Base-by-base conservation (phyloP, 148 eudicot species). In the Linanthus parryae region DNA sequence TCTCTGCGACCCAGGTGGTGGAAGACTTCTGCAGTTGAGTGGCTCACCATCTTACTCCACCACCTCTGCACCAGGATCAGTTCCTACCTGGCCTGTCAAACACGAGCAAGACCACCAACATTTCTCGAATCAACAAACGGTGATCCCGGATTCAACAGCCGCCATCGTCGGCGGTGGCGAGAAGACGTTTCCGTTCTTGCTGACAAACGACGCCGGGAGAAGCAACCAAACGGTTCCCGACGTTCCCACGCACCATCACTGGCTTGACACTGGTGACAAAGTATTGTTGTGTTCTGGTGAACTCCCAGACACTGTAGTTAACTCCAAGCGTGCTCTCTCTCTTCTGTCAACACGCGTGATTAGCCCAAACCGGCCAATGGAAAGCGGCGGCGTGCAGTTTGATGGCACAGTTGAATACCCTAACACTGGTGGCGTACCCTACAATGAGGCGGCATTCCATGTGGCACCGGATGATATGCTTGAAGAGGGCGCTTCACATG, bases 401-500 rank as follows among this genome's bases (percentile, higher is more conserved):
- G 53, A 27, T 31, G 5, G 43, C 21, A 17, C 42, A 21, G 15
- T 25, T 35, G 41, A 52, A 3, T 36, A 17, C 40, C 10, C 40
- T 1, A 22, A 28, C 24, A 17, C 56, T 17, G 34, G 26, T 25
- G 3, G 14, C 18, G 55, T 36, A 15, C 29, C 40, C 55, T 58
- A 44, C 14, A 16, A 35, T 16, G 4, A 26, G 15, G 46, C 48
- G 17, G 31, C 48, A 40, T 18, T 42, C 45, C 21, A 34, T 11
- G 35, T 68, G 23, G 49, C 62, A 24, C 69, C 58, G 3, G 66
- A 67, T 16, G 73, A 52, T 34, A 44, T 67, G 47, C 38, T 53
- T 9, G 73, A 60, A 52, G 54, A 61, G 31, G 61, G 61, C 18
- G 65, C 79, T 45, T 61, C 62, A 12, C 65, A 66, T 23, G 57